These are phyloP conservation scores for Torulaspora microellipsoides DNA, from an alignment of 805 yeast genomes.

Conservation along the genomic window DNA sequence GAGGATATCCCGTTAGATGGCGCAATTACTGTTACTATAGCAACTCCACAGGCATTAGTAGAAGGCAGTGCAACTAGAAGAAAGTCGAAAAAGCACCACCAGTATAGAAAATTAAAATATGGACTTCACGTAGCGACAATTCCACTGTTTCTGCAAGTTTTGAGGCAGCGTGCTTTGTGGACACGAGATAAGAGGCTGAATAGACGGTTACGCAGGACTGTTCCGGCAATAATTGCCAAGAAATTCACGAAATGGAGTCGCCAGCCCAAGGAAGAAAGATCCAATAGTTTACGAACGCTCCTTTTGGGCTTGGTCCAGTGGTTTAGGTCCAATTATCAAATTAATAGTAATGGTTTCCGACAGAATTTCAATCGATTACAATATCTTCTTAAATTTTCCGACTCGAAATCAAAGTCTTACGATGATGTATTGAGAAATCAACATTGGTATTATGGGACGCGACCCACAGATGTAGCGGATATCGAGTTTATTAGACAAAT, in stretches of 20 bases:
- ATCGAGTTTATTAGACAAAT: constrained; percentile 14
- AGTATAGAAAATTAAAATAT: constrained; percentile 15
- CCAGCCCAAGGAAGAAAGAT: background rate
- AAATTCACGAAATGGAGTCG: constrained; percentile 15
- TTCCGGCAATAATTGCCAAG: constrained; percentile 24
- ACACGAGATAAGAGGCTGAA: constrained; percentile 16
- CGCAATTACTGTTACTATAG: background rate
- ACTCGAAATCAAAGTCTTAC: background rate
- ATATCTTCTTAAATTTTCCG: constrained; percentile 6
- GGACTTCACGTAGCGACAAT: constrained; percentile 20
- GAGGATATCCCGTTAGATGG: constrained; percentile 25
- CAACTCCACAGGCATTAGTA: background rate
- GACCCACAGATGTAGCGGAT: constrained; percentile 10
- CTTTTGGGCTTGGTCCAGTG: constrained; percentile 25
- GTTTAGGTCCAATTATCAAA: constrained; percentile 25
- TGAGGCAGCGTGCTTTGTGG: constrained; percentile 15
- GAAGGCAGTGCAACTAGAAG: background rate
- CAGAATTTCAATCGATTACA: constrained; percentile 20
- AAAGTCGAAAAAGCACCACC: constrained; percentile 3
- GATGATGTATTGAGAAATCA: constrained; percentile 9
- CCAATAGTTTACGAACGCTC: constrained; percentile 13
- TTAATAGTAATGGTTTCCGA: constrained; percentile 28
- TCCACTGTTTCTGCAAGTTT: constrained; percentile 16
- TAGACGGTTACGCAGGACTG: constrained; percentile 19
- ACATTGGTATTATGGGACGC: constrained; percentile 18